phyloP scores from a whole-genome alignment of 176 grass and related monocot genomes.

The Hsuehochloa calcarea region DNA sequence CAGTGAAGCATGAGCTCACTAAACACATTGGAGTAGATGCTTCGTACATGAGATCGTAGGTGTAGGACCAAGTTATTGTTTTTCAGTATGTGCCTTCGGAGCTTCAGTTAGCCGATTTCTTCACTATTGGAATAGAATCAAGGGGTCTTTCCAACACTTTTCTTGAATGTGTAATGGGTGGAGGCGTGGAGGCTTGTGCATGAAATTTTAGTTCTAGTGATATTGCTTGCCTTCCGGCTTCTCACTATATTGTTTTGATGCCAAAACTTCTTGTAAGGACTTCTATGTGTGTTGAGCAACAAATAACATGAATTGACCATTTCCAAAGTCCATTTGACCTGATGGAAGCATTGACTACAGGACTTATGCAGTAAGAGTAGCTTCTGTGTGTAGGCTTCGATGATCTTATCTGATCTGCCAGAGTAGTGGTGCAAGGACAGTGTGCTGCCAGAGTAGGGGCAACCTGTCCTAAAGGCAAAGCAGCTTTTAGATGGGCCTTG shows the following conservation, averaged over 20 bases:
- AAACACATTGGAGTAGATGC: no score
- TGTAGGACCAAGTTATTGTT: no score
- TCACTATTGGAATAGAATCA: no score
- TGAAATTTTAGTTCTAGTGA: not conserved
- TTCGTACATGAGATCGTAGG: no score
- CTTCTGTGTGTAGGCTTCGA: no score
- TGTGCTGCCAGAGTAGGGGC: not conserved
- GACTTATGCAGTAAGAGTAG: not conserved
- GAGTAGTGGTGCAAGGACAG: not conserved
- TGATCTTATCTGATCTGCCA: not conserved
- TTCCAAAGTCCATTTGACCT: not conserved
- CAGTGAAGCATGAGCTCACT: no score
- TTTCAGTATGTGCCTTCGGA: no score
- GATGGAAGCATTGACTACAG: not conserved
- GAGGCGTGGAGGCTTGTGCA: not conserved
- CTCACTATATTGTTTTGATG: not conserved
- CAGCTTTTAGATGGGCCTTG: not conserved
- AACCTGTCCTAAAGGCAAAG: not conserved
- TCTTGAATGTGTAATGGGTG: not conserved
- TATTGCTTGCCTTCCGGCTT: not conserved
- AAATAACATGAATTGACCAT: not conserved
- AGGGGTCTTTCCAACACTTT: no score
- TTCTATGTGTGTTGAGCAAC: no score
- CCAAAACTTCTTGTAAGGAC: not conserved
- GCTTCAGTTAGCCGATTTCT: no score